Percentiles rank a stretch among this genome's conserved stretches.
These are phyloP conservation scores for Trapa bicornis DNA, from an alignment of 345 rosid genomes.

Conservation along the genomic window DNA sequence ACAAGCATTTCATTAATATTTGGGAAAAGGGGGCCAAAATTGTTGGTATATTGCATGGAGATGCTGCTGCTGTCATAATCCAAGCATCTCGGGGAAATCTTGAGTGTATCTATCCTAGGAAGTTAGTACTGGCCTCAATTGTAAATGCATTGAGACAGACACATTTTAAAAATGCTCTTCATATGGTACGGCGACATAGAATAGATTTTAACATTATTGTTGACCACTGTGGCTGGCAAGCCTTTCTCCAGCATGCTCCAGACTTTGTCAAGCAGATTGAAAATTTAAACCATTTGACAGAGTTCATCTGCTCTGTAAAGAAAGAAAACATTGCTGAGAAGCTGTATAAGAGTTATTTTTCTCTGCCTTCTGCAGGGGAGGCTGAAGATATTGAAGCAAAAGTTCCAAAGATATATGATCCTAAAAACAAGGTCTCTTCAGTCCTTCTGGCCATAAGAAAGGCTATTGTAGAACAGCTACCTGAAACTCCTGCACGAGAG, in stretches of 20 bases:
- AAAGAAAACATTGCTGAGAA: conserved; percentile 62
- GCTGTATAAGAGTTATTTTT: conserved; percentile 43
- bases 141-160: conserved; percentile 53
- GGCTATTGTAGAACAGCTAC: conserved; percentile 62
- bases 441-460: conserved; percentile 74
- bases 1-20: conserved; percentile 40
- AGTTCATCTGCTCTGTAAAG: conserved; percentile 78
- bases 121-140: conserved; percentile 71
- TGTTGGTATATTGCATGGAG: conserved; percentile 82
- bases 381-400: conserved; percentile 27
- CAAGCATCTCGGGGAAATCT: conserved; percentile 84
- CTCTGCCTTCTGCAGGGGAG: conserved; percentile 27
- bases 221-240: conserved; percentile 77
- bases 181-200: conserved; percentile 93
- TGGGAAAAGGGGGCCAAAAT: conserved; percentile 94
- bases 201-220: conserved; percentile 80
- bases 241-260: conserved; percentile 56
- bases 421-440: conserved; percentile 54
- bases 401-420: conserved; percentile 16
- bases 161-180: conserved; percentile 67
- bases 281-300: conserved; percentile 77
- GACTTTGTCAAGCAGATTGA: conserved; percentile 76
- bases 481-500: conserved; percentile 84
- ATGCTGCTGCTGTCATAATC: conserved; percentile 70
- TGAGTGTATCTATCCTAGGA: conserved; percentile 85